Conservation (phyloP, 1,284 basidiomycete genomes). For the Stygiomarasmius scandens region DNA sequence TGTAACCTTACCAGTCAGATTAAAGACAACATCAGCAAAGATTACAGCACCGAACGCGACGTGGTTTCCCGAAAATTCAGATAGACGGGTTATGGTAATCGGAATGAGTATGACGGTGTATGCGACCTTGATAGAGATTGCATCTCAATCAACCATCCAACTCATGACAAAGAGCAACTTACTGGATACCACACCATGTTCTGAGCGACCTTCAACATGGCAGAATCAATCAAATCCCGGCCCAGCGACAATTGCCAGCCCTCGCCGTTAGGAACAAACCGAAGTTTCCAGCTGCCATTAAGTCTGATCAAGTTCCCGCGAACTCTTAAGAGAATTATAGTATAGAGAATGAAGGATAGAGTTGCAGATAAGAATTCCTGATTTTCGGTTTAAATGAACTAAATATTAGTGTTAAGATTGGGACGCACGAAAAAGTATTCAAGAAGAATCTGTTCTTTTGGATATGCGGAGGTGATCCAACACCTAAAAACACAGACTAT, state of each 20-base stretch:
- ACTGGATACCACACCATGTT: constrained; percentile 34
- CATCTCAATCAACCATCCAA: too few relatives aligned
- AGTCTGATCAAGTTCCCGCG: constrained; percentile 32
- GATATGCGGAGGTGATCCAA: constrained; percentile 50
- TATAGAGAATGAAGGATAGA: constrained; percentile 33
- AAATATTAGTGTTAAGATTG: neutral
- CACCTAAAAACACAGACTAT: constrained; percentile 33
- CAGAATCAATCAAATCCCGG: constrained; percentile 29
- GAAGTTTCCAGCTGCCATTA: constrained; percentile 30
- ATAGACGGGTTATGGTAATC: constrained; percentile 34
- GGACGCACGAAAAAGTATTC: constrained; percentile 50
- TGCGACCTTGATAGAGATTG: constrained; percentile 29
- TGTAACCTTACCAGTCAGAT: constrained; percentile 31
- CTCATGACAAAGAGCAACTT: constrained; percentile 3
- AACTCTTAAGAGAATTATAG: constrained; percentile 34
- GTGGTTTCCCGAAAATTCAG: constrained; percentile 29
- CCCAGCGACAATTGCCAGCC: constrained; percentile 29
- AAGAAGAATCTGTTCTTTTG: constrained; percentile 39
- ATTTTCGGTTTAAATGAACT: neutral
- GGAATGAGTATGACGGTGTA: constrained; percentile 38
- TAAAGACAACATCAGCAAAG: constrained; percentile 34
- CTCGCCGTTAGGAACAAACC: constrained; percentile 24
- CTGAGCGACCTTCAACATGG: constrained; percentile 28
- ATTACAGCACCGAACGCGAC: constrained; percentile 35
- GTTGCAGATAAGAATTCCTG: constrained; percentile 37